Base-by-base conservation (phyloP, 2,329 filamentous ascomycete species). In the Orbilia quercus region DNA sequence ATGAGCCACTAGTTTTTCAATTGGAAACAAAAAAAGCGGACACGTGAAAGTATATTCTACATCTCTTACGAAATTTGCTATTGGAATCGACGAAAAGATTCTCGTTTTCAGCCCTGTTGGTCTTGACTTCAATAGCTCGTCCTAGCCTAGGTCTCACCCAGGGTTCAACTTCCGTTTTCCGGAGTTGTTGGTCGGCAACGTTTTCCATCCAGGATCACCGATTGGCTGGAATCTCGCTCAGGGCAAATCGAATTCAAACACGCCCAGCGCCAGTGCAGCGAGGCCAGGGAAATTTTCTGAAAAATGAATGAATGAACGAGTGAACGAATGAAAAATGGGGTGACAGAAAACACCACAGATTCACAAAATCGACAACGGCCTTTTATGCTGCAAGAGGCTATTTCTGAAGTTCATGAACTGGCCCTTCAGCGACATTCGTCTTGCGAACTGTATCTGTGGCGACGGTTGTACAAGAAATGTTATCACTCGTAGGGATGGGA, bases 101-200 rank as follows among this genome's bases (percentile, higher is more conserved):
- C 38, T 38, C 36, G 50, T 18, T 14, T 34, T 47, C 63, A 67
- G 63, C 63, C 62, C 45, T 53, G 44, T 31, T 62, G 40, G 62
- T 55, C 51, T 57, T 34, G 23, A 23, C 51, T 34, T 58, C 62
- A 40, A 50, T 42, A 36, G n/a, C n/a, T n/a, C n/a, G n/a, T n/a
- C n/a, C n/a, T n/a, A n/a, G n/a, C 40, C 23, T 16, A 51, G 38
- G 51, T 64, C 42, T 48, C 22, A 63, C 36, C 50, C 42, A 63
- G 57, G 54, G 54, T 40, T 54, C 34, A 25, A 18, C n/a, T 71
- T 71, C 66, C 66, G 57, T 42, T 51, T 63, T 53, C 64, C 54
- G 64, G 40, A 47, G 64, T 40, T 51, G 57, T 64, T 63, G 59
- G 51, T 20, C 44, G 34, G 47, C 67, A 72, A 72, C 67, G 59